phyloP scores from a whole-genome alignment of 768 basidiomycete species.

The Rhizopogon roseolus region DNA sequence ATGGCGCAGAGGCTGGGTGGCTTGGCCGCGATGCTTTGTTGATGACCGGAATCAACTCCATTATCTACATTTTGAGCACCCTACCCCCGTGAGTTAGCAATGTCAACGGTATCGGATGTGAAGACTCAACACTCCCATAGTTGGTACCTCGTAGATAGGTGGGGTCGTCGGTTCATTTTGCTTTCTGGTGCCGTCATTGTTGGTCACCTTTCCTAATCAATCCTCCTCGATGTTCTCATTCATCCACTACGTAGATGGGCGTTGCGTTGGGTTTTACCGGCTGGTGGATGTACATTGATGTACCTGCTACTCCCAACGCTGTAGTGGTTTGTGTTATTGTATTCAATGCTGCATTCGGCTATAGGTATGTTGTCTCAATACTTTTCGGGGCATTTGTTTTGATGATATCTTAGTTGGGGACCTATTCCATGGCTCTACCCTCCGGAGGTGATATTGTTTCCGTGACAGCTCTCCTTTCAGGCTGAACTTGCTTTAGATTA shows the following conservation, averaged over 20 bases:
- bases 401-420: conserved; percentile 55
- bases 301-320: conserved; percentile 77
- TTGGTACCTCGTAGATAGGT: conserved; percentile 91
- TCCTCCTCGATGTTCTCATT: conserved; percentile 4
- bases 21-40: conserved; percentile 88
- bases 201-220: conserved; percentile 20
- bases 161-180: conserved; percentile 85
- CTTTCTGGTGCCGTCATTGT: conserved; percentile 82
- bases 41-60: conserved; percentile 92
- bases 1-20: conserved; percentile 82
- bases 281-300: conserved; percentile 92
- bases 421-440: conserved; percentile 87
- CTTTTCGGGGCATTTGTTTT: neutral
- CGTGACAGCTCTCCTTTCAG: neutral
- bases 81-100: conserved; percentile 69
- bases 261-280: conserved; percentile 75
- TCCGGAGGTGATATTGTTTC: conserved; percentile 54
- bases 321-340: conserved; percentile 88
- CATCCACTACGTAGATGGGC: conserved; percentile 57
- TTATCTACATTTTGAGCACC: conserved; percentile 76
- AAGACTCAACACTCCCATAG: conserved; percentile 32
- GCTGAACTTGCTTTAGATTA: conserved; percentile 50
- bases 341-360: conserved; percentile 93
- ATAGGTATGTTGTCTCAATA: conserved; percentile 42
- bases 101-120: neutral